A percentile compares a stretch with the other conserved stretches of the same genome.
Conservation (phyloP, 768 basidiomycete genomes). For the Solioccasus polychromus region DNA sequence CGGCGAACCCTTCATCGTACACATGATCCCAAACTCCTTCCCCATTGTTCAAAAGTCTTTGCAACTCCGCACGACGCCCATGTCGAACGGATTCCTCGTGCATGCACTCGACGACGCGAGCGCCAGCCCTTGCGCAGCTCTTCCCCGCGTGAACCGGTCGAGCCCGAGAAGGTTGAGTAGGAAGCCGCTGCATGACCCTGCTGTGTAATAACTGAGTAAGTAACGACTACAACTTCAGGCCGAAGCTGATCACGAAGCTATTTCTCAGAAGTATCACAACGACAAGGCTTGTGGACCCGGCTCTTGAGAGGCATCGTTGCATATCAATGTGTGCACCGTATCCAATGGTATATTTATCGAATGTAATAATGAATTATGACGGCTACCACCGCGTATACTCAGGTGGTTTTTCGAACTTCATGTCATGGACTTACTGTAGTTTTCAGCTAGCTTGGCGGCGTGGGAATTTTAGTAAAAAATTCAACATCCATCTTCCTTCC, state of each 20-base stretch:
- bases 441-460: background rate
- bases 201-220: too few relatives aligned
- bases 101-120: constrained; percentile 51
- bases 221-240: too few relatives aligned
- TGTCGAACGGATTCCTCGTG: constrained; percentile 89
- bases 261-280: too few relatives aligned
- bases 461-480: background rate
- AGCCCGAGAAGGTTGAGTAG: constrained; percentile 89
- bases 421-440: background rate
- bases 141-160: constrained; percentile 91
- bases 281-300: too few relatives aligned
- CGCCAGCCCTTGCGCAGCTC: constrained; percentile 82
- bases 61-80: constrained; percentile 76
- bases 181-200: constrained; percentile 49
- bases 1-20: constrained; percentile 78
- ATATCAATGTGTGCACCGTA: too few relatives aligned
- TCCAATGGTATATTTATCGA: too few relatives aligned
- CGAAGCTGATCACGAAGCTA: too few relatives aligned
- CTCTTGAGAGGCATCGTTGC: too few relatives aligned
- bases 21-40: constrained; percentile 83
- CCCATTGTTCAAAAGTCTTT: constrained; percentile 94
- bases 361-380: too few relatives aligned
- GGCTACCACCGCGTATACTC: background rate
- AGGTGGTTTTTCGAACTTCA: background rate
- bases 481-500: background rate